A percentile compares a stretch with the other conserved stretches of the same genome.
Evolutionary conservation across 2,329 filamentous ascomycete species (phyloP).

Genomic region (Fusarium dimerum): DNA sequence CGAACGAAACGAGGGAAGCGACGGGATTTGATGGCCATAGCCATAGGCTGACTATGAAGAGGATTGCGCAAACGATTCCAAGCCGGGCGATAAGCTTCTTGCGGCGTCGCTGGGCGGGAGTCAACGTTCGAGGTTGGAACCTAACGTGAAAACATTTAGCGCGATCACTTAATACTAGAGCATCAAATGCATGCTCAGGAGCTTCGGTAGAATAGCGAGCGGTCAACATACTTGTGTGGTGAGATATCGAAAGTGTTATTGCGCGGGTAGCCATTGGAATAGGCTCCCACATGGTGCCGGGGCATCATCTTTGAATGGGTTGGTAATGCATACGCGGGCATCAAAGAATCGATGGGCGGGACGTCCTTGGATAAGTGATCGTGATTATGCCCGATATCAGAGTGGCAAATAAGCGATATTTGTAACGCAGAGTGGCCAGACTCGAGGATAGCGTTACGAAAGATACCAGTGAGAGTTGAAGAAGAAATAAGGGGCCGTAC

Average conservation of each 20-base stretch:
- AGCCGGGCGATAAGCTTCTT: slow-evolving; percentile 72
- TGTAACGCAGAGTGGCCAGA: no score
- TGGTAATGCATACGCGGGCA: slow-evolving; percentile 34
- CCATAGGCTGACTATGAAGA: slow-evolving; percentile 71
- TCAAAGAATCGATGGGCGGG: slow-evolving; percentile 23
- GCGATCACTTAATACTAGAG: neutral
- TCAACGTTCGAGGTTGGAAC: slow-evolving; percentile 81
- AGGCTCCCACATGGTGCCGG: slow-evolving; percentile 73
- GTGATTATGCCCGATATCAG: slow-evolving; percentile 1
- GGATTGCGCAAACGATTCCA: slow-evolving; percentile 56
- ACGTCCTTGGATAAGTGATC: slow-evolving; percentile 18
- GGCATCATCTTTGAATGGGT: slow-evolving; percentile 71
- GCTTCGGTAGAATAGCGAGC: neutral
- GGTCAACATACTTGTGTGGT: slow-evolving; percentile 73
- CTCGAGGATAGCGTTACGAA: slow-evolving; percentile 1
- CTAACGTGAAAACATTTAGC: slow-evolving; percentile 25
- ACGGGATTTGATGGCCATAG: slow-evolving; percentile 68
- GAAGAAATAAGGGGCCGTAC: no score
- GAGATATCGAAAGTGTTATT: slow-evolving; percentile 82
- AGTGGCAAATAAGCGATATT: neutral
- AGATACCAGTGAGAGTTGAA: neutral
- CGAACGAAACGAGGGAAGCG: slow-evolving; percentile 66
- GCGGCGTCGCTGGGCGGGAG: slow-evolving; percentile 69
- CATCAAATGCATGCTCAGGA: neutral
- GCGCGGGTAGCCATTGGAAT: slow-evolving; percentile 81